Evolutionary conservation across 2,329 filamentous ascomycete species (phyloP).

Genomic region (Apiospora rasikravindrae): DNA sequence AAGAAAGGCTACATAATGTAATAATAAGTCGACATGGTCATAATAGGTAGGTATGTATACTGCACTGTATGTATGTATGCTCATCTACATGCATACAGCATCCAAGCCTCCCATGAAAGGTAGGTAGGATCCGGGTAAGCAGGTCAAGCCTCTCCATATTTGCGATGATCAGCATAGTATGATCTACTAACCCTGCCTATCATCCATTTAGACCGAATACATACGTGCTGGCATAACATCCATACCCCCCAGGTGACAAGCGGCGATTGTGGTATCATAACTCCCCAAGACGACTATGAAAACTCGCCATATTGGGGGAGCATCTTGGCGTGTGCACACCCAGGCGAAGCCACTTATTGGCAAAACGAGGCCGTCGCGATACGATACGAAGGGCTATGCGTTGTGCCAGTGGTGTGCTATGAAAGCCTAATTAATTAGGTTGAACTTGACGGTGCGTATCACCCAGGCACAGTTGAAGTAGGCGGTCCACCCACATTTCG

Average conservation of each 20-base stretch:
- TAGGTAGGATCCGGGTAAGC: slow-evolving; percentile 17
- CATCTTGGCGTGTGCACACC: background rate
- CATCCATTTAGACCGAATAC: background rate
- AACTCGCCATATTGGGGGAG: background rate
- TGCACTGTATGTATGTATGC: background rate
- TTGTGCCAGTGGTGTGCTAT: background rate
- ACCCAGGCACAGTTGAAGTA: background rate
- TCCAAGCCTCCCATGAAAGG: background rate
- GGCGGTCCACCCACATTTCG: background rate
- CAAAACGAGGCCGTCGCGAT: background rate
- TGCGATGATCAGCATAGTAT: slow-evolving; percentile 14
- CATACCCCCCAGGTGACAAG: background rate
- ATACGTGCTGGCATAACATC: slow-evolving; percentile 1
- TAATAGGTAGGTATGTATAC: background rate
- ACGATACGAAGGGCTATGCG: slow-evolving; percentile 9
- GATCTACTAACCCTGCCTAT: slow-evolving; percentile 10
- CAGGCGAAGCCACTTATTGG: background rate
- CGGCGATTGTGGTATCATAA: background rate
- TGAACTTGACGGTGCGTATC: slow-evolving; percentile 5
- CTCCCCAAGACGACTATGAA: background rate
- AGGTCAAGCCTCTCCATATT: slow-evolving; percentile 11
- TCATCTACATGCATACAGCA: background rate
- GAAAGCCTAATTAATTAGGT: background rate
- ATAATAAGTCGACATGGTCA: background rate
- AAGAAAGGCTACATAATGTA: background rate